Percentiles rank a stretch among this genome's conserved stretches.
Evolutionary conservation across 2,329 filamentous ascomycete species (phyloP).

Genomic region (Trichothecium sympodiale): DNA sequence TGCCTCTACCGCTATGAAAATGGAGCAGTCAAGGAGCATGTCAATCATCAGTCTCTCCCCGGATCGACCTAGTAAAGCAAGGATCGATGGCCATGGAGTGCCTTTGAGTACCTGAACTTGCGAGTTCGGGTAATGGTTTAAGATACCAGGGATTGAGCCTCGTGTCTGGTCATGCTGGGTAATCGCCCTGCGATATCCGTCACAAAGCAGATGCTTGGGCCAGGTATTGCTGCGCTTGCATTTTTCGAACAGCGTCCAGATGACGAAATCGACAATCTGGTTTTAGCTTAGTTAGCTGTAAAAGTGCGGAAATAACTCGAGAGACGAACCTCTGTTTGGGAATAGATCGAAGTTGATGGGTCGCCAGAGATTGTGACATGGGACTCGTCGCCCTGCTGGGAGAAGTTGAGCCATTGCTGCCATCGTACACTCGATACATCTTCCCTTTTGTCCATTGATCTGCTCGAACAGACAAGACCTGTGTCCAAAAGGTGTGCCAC

Average conservation of each 20-base stretch:
- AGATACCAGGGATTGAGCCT: constrained; percentile 53
- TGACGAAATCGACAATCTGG: constrained; percentile 65
- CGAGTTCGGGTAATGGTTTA: constrained; percentile 53
- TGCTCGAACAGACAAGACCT: constrained; percentile 50
- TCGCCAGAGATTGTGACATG: constrained; percentile 40
- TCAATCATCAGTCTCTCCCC: constrained; percentile 70
- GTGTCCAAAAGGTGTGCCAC: constrained; percentile 55
- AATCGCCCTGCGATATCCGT: constrained; percentile 58
- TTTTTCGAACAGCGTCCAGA: constrained; percentile 66
- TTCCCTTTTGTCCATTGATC: constrained; percentile 12
- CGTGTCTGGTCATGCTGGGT: constrained; percentile 15
- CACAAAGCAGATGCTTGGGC: constrained; percentile 68
- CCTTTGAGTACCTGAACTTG: constrained; percentile 59
- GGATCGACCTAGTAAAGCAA: constrained; percentile 61
- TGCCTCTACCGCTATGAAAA: constrained; percentile 56
- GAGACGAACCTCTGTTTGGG: constrained; percentile 49
- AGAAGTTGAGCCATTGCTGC: constrained; percentile 49
- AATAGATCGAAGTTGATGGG: constrained; percentile 32
- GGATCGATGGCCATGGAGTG: constrained; percentile 63
- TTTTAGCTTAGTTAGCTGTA: constrained; percentile 6
- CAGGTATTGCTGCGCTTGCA: constrained; percentile 30
- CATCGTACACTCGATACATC: constrained; percentile 27
- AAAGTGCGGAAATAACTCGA: constrained; percentile 3
- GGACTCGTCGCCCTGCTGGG: constrained; percentile 50
- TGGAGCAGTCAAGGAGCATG: constrained; percentile 63